Evolutionary conservation across 768 basidiomycete genomes (phyloP).

Genomic region (Brasilioporus rufonigricans): DNA sequence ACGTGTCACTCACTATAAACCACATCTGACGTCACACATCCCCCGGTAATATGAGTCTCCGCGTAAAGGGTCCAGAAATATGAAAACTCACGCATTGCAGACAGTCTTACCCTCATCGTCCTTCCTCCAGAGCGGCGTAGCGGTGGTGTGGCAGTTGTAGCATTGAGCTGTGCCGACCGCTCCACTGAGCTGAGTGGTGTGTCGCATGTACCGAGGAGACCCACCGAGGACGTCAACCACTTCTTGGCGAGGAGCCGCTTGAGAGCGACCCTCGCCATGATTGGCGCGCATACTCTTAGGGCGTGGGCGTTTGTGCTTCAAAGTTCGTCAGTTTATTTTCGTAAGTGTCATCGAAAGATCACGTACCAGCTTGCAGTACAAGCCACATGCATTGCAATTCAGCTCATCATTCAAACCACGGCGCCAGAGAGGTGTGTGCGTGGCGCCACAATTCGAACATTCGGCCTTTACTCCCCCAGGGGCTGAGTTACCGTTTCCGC

Average conservation of each 20-base stretch:
- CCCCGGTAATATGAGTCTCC: slow-evolving; percentile 10
- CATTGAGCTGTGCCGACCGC: slow-evolving; percentile 63
- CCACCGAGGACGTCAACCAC: slow-evolving; percentile 71
- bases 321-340: neutral
- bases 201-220: slow-evolving; percentile 35
- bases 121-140: slow-evolving; percentile 87
- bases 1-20: slow-evolving; percentile 56
- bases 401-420: slow-evolving; percentile 84
- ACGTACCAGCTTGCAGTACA: slow-evolving; percentile 83
- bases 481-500: slow-evolving; percentile 36
- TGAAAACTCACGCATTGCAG: slow-evolving; percentile 79
- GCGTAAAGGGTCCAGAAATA: slow-evolving; percentile 1
- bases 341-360: neutral
- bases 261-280: slow-evolving; percentile 69
- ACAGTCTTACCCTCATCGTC: slow-evolving; percentile 91
- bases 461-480: slow-evolving; percentile 72
- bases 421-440: slow-evolving; percentile 85
- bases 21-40: slow-evolving; percentile 50
- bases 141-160: slow-evolving; percentile 87
- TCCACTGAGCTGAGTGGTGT: slow-evolving; percentile 29
- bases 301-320: slow-evolving; percentile 81
- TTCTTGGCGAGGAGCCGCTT: slow-evolving; percentile 63
- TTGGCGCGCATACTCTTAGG: slow-evolving; percentile 84
- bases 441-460: slow-evolving; percentile 86
- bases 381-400: slow-evolving; percentile 86